Evolutionary conservation across 805 yeast genomes (phyloP), one percentile per base, ranked within the genome.

Genomic region (Maudiozyma turicensis): DNA sequence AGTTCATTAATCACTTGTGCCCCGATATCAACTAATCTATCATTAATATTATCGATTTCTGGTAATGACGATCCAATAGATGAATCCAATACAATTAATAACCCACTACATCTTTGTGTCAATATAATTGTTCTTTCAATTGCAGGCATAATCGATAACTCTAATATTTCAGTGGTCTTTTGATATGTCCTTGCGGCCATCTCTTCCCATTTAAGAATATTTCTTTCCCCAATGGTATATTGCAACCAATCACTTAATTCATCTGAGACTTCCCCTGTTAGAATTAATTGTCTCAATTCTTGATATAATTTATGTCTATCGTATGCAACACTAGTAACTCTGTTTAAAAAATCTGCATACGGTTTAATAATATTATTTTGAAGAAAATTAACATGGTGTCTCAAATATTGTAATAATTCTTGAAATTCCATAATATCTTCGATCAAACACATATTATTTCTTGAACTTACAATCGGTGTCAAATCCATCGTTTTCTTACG

Each of bases 221-320:
- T 86, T 52, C 84, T 68, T 52, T 82, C 88, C 0, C 86, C 89
- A 34, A 84, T 67, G 44, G 80, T 78, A 54, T 82, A 81, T 26
- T 77, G 72, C 58, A 85, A 67, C 80, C 81, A 84, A 49, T 78
- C 80, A 50, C 72, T 73, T 1, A 78, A 66, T 0, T 70, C 63
- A 11, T 67, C 70, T 1, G 79, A 72, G 50, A 81, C 69, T 46
- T 76, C 67, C 1, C 84, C 84, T 0, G 85, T 77, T 58, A 54
- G 67, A 62, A 51, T 50, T 30, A 53, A 51, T 14, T 47, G 51
- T 34, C 45, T 49, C 26, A 65, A 37, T 28, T 72, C 76, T 29
- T 67, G 69, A 32, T 62, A 58, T 31, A 77, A 54, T 11, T 48
- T 45, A 28, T 46, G 40, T 28, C 44, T 47, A 28, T 43, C 57